Base-by-base conservation (phyloP, 2,329 filamentous ascomycete genomes). In the Epichloe elymi region DNA sequence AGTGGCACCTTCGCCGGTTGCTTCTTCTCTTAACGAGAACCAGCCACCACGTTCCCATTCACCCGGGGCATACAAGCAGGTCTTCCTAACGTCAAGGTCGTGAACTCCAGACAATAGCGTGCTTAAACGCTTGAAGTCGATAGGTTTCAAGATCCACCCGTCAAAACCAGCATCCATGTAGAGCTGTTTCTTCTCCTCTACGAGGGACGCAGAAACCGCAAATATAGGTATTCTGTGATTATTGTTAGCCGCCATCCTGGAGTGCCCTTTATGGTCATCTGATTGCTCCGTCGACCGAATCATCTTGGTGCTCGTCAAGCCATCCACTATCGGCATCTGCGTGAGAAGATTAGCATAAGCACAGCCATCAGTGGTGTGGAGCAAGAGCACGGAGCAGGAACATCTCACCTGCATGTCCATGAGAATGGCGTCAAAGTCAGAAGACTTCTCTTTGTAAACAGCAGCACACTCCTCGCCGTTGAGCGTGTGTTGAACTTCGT, bases 281-380 rank as follows among this genome's bases (percentile, higher is more conserved):
- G 73, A 65, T 70, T 77, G 76, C 62, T 94, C 88, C 49, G 76
- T 82, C 0, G 80, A 80, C 26, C 89, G 76, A 55, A 95, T 95
- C 76, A 88, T 85, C 65, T 88, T 89, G 0, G 88, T 86, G 15
- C 88, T 88, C 3, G 77, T 81, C 26, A 90, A 74, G 14, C 89
- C 89, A 61, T 95, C 88, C 4, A 94, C 85, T 35, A 95, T 93
- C 17, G 89, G 88, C 89, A 95, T 95, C 88, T 94, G n/a, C 8
- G 8, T 7, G 39, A 5, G 3, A 19, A 45, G 20, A 33, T 17
- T 30, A 17, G 43, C 55, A 38, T 26, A 19, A 23, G 20, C 11
- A 20, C 8, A 17, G 6, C 20, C 12, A 15, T 17, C 6, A 23
- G 17, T 30, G 14, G 17, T 39, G 17, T 20, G 17, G 2, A 14